These are phyloP conservation scores for Tulasnella sp. DNA, from an alignment of 768 basidiomycete genomes.

Conservation along the genomic window DNA sequence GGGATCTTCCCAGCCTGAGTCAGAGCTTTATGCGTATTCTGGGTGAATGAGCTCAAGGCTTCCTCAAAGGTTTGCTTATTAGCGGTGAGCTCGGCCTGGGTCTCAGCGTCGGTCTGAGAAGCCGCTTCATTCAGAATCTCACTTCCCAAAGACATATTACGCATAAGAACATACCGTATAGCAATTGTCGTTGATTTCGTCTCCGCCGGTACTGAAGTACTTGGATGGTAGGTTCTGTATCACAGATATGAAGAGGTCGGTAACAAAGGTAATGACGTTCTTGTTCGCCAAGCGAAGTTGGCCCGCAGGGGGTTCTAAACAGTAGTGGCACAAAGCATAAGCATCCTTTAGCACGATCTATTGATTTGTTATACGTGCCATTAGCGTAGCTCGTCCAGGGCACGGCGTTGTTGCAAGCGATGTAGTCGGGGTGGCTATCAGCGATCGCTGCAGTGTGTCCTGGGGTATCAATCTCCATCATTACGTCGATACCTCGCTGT, in stretches of 20 bases:
- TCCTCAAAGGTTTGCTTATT: constrained; percentile 46
- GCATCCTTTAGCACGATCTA: background rate
- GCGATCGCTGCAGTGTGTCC: constrained; percentile 66
- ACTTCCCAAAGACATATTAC: background rate
- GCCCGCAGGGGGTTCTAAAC: constrained; percentile 60
- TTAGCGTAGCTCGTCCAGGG: constrained; percentile 42
- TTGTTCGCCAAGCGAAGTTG: constrained; percentile 63
- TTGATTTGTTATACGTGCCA: constrained; percentile 23
- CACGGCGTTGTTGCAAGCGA: constrained; percentile 44
- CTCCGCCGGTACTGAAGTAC: constrained; percentile 74
- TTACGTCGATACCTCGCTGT: constrained; percentile 62
- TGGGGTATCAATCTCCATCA: constrained; percentile 74
- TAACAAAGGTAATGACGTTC: constrained; percentile 48
- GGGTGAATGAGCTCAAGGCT: constrained; percentile 52
- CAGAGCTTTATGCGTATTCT: constrained; percentile 47
- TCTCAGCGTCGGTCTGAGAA: constrained; percentile 39
- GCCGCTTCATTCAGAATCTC: constrained; percentile 1
- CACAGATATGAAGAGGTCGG: constrained; percentile 40
- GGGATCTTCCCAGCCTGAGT: constrained; percentile 52
- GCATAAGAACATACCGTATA: constrained; percentile 30
- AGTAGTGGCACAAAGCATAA: background rate
- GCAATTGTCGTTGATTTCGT: constrained; percentile 52
- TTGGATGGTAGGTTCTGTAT: constrained; percentile 37
- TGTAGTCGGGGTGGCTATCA: constrained; percentile 53
- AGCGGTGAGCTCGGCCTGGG: constrained; percentile 42